These are phyloP conservation scores for Wickerhamomyces sp. DNA, from an alignment of 1,139 yeast species.

Conservation along the genomic window DNA sequence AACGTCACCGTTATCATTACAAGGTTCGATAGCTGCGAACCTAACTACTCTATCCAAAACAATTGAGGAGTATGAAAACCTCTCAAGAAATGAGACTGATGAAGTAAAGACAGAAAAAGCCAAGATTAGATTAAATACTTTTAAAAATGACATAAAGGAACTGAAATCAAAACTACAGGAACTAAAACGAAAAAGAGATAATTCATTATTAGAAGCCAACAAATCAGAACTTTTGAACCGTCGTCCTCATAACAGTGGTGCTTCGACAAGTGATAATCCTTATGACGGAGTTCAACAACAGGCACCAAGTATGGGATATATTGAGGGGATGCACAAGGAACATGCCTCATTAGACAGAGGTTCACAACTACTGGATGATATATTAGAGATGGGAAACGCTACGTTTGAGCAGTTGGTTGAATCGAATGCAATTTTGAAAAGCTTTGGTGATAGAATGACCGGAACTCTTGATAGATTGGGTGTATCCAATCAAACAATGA, in stretches of 20 bases:
- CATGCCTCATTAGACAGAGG: conserved; percentile 62
- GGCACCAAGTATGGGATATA: conserved; percentile 33
- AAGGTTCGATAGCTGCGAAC: conserved; percentile 83
- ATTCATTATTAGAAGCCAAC: conserved; percentile 44
- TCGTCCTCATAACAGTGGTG: conserved; percentile 7
- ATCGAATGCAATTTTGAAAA: conserved; percentile 68
- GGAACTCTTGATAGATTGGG: conserved; percentile 78
- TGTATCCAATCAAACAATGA: conserved; percentile 79
- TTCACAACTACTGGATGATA: conserved; percentile 79
- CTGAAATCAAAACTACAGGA: conserved; percentile 54
- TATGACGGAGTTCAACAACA: conserved; percentile 22
- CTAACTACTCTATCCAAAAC: conserved; percentile 72
- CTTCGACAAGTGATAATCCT: conserved; percentile 27
- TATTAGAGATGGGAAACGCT: conserved; percentile 81
- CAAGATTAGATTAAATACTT: conserved; percentile 52
- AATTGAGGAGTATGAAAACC: conserved; percentile 66
- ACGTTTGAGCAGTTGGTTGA: conserved; percentile 84
- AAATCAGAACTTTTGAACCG: conserved; percentile 62
- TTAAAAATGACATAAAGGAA: conserved; percentile 55
- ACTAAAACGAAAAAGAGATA: conserved; percentile 64
- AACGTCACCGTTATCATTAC: conserved; percentile 69
- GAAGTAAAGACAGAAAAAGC: conserved; percentile 60
- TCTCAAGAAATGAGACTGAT: conserved; percentile 56
- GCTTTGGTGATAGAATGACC: conserved; percentile 60
- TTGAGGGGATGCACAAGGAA: conserved; percentile 69